Base-by-base conservation (phyloP, 176 grass and related monocot genomes). In the Aegilops bicornis region DNA sequence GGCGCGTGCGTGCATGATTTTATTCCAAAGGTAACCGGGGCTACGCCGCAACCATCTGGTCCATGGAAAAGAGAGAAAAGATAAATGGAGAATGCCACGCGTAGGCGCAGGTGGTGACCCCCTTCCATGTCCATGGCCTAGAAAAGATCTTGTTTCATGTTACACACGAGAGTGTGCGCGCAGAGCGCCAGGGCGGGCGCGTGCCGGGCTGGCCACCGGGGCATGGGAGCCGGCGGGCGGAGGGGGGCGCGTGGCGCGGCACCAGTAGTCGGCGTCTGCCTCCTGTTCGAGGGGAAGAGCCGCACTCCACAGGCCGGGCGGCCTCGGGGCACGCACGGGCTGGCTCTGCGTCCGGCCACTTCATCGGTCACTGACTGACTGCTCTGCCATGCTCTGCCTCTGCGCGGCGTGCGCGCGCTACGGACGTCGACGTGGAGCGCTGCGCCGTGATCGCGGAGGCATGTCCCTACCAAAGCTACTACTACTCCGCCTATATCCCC, bases 391-490 rank as follows among this genome's bases (percentile, higher is more conserved):
- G 39, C 50, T 19, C 5, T 54, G 16, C 48, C 5, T 5, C 48
- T 52, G 50, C 50, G 66, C 16, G 16, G 50, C 50, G 60, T 63
- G 24, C 67, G 25, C 60, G 24, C 67, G 25, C 60, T 52, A 66
- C 43, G 30, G 24, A 25, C 70, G 70, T 75, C 43, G 84, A 86
- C 74, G 84, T 85, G 83, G 74, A 40, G 62, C 22, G 42, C 73
- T 14, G 15, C 40, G 22, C 30, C 83, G 42, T 20, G 17, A 22
- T 50, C 19, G 42, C 64, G 40, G 64, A 50, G 42, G 17, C 63
- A 33, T 69, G 79, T 69, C 79, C 39, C 61, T 42, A 39, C 1
- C 66, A 11, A 27, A 17, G 2, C 36, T 37, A 37, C 61, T 14
- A 37, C 5, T 36, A 63, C 14, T 56, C 37, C 0, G 43, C 52